Conservation (phyloP, 768 basidiomycete species). For the Rhodotorula sphaerocarpa region DNA sequence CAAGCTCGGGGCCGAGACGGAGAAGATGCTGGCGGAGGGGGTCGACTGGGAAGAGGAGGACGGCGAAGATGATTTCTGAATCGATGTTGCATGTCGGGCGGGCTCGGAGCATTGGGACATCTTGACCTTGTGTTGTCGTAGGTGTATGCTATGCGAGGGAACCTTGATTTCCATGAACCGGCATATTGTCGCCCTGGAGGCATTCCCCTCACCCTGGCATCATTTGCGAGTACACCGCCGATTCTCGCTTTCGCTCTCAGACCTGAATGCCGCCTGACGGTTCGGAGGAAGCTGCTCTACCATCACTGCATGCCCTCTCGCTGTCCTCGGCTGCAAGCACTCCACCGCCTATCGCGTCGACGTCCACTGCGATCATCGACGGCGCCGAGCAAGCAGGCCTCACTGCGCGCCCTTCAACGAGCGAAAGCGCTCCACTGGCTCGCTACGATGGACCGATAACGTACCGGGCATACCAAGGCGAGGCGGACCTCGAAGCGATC, state of each 20-base stretch:
- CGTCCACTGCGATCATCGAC: neutral
- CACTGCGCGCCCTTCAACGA: no score
- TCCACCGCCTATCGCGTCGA: neutral
- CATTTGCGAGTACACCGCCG: no score
- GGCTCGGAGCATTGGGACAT: neutral
- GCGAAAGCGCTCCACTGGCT: no score
- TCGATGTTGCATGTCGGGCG: neutral
- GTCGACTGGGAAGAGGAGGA: slow-evolving; percentile 66
- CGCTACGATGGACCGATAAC: slow-evolving; percentile 42
- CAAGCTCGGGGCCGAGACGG: slow-evolving; percentile 64
- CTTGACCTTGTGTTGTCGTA: no score
- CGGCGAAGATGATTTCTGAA: neutral
- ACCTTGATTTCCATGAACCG: no score
- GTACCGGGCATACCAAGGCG: slow-evolving; percentile 68
- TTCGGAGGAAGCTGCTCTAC: accelerated
- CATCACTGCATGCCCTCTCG: neutral
- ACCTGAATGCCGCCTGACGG: no score
- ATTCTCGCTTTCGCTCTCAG: neutral
- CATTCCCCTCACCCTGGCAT: no score
- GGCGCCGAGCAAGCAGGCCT: neutral
- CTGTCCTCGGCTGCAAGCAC: neutral
- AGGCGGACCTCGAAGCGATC: slow-evolving; percentile 60
- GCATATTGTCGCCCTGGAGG: no score
- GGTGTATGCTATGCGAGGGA: no score
- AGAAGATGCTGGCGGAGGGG: slow-evolving; percentile 55